phyloP scores from a whole-genome alignment of 1,139 yeast genomes.

The Kodamaea plutei region DNA sequence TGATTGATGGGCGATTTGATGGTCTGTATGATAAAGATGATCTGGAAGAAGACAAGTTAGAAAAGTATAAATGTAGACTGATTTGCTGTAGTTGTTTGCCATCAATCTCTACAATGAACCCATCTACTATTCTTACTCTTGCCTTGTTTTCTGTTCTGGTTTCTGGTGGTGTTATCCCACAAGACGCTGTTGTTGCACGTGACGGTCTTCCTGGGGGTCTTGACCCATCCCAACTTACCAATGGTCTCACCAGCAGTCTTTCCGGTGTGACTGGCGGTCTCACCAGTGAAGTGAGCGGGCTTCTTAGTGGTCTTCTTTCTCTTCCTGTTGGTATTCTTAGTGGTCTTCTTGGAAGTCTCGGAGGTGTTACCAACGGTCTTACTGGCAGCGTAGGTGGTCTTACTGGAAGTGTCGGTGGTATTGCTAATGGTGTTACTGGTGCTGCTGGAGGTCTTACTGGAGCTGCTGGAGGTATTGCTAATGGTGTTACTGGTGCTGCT shows the following conservation, averaged over 20 bases:
- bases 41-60: background rate
- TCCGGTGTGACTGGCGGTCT: background rate
- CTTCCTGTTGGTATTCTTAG: no score
- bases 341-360: conserved; percentile 1
- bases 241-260: background rate
- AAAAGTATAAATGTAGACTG: background rate
- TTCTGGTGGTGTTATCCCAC: background rate
- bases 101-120: background rate
- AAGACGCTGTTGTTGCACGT: no score
- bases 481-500: background rate
- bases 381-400: background rate
- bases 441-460: background rate
- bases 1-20: no score
- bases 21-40: background rate
- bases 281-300: background rate
- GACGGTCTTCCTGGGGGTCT: conserved; percentile 1
- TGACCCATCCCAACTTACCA: background rate
- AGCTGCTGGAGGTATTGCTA: no score
- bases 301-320: conserved; percentile 1
- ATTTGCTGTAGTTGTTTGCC: no score
- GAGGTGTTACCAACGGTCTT: background rate
- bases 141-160: background rate
- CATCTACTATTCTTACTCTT: background rate
- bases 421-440: background rate
- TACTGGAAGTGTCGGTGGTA: background rate